phyloP scores from a whole-genome alignment of 495 filamentous ascomycete species.

The Penicillium egyptiacum region DNA sequence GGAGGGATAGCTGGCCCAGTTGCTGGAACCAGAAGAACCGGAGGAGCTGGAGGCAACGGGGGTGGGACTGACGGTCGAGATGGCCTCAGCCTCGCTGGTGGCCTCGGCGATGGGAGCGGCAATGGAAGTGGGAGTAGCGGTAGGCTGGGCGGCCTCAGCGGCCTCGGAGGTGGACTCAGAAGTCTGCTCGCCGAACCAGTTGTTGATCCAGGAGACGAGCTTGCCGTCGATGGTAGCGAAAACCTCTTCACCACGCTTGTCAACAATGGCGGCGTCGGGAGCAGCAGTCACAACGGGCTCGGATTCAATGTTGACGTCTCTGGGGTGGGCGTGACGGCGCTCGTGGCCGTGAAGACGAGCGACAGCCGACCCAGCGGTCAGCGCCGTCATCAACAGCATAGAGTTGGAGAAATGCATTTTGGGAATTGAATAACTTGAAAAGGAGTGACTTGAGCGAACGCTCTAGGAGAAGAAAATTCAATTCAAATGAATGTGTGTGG shows the following conservation, averaged over 20 bases:
- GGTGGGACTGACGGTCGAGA: constrained; percentile 13
- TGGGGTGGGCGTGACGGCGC: constrained; percentile 42
- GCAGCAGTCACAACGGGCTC: constrained; percentile 50
- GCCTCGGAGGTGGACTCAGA: constrained; percentile 17
- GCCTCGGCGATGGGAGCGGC: constrained; percentile 17
- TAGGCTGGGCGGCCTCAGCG: constrained; percentile 15
- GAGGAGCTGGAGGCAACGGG: constrained; percentile 17
- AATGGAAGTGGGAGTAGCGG: constrained; percentile 21
- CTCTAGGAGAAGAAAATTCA: constrained; percentile 21
- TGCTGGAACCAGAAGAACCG: constrained; percentile 19
- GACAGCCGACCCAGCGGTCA: constrained; percentile 44
- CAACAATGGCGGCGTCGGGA: constrained; percentile 43
- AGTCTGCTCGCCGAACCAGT: constrained; percentile 49
- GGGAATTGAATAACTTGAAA: constrained; percentile 20
- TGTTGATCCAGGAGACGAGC: constrained; percentile 63
- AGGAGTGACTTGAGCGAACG: constrained; percentile 29
- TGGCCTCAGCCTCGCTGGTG: constrained; percentile 19
- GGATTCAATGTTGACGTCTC: constrained; percentile 32
- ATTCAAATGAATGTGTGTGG: constrained; percentile 31
- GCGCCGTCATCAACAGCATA: constrained; percentile 37
- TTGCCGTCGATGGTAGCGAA: constrained; percentile 63
- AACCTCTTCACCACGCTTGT: constrained; percentile 52
- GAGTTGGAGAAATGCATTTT: constrained; percentile 48
- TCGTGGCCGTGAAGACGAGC: constrained; percentile 50
- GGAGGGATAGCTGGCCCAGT: constrained; percentile 29